Evolutionary conservation across 768 basidiomycete species (phyloP).

Genomic region (Suillus weaverae): DNA sequence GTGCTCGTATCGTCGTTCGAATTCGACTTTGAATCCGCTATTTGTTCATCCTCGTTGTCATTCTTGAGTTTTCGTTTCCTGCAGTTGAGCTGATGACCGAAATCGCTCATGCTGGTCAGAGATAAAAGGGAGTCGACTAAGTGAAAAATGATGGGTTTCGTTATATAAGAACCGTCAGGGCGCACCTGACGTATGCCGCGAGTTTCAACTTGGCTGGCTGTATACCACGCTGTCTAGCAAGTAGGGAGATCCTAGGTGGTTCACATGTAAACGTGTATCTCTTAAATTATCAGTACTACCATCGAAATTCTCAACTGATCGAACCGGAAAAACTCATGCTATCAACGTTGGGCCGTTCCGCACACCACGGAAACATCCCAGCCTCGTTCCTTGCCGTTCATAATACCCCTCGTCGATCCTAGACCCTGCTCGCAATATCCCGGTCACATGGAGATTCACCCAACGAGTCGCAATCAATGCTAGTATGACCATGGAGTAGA

Average conservation of each 20-base stretch:
- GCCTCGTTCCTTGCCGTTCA: slow-evolving; percentile 15
- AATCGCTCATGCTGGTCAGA: slow-evolving; percentile 53
- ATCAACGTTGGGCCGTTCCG: slow-evolving; percentile 11
- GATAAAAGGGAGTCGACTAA: slow-evolving; percentile 10
- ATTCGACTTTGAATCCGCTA: slow-evolving; percentile 25
- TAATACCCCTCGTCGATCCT: neutral
- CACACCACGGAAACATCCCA: slow-evolving; percentile 9
- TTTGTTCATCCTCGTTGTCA: slow-evolving; percentile 44
- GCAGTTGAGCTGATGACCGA: slow-evolving; percentile 54
- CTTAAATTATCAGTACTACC: neutral
- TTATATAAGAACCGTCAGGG: slow-evolving; percentile 32
- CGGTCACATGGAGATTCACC: neutral
- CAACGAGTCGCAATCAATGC: too few species aligned
- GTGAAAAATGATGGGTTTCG: slow-evolving; percentile 17
- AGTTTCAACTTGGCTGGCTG: neutral
- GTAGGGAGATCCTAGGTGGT: neutral
- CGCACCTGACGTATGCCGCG: slow-evolving; percentile 12
- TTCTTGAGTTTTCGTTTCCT: slow-evolving; percentile 79
- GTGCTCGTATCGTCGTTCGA: slow-evolving; percentile 25
- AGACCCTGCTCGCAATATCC: too few species aligned
- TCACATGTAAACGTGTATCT: neutral
- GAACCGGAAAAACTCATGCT: slow-evolving; percentile 5
- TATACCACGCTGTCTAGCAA: neutral
- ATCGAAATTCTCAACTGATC: neutral
- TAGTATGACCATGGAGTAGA: too few species aligned